Base-by-base conservation (phyloP, 176 grass and related monocot genomes). In the Eleusine coracana region DNA sequence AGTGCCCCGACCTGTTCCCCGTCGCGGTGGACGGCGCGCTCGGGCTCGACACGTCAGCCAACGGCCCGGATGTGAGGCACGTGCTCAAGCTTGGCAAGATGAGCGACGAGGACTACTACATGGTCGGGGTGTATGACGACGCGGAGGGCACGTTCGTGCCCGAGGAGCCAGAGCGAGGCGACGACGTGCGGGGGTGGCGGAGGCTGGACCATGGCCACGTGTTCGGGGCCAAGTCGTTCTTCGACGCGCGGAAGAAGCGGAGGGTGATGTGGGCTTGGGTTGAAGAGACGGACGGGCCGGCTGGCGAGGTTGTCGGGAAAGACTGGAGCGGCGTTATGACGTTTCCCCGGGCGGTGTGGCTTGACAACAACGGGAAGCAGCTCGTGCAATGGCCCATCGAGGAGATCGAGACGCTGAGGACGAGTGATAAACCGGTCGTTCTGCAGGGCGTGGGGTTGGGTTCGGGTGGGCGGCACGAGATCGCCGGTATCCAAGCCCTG, bases 1-100 rank as follows among this genome's bases (percentile, higher is more conserved):
- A 97, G 83, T 97, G 94, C 78, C 91, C 94, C 1, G 94, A 97
- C 82, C 76, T 97, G 23, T 97, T 91, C 49, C 94, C 94, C 4
- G 91, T 97, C 23, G 75, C 86, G 25, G 62, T 70, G 25, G 64
- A 62, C 23, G 88, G 90, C 29, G 15, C 18, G 25, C 46, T 73
- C 12, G 88, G 86, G 3, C 75, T 96, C 20, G 83, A 91, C 69
- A 21, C 73, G 36, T 82, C 83, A 1, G 76, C 39, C 39, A 62
- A 3, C 5, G 66, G 38, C 9, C 20, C 78, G 18, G 68, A 78
- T 1, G 87, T 87, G 45, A 87, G 70, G 82, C 89, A 92, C 46
- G 87, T 97, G 18, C 56, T 97, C 10, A 94, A 92, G 88, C 62
- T 94, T 5, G 84, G 94, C 54, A 60, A 85, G 71, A 49, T 70